Conservation (phyloP, 2,329 filamentous ascomycete species). For the Pseudocercospora eumusae region DNA sequence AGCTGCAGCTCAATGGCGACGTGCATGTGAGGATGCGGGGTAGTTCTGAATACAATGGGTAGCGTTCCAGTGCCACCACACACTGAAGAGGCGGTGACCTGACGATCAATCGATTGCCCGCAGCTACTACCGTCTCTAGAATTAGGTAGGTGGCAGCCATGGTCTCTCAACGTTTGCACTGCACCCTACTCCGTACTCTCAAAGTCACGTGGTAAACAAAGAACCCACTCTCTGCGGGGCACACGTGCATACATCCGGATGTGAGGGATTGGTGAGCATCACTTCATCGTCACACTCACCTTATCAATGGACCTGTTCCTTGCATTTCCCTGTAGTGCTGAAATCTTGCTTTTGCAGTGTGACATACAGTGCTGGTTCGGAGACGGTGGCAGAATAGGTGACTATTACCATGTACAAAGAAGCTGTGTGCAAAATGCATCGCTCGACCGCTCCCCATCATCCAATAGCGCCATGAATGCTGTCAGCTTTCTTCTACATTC, state of each 20-base stretch:
- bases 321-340: neutral
- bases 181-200: no score
- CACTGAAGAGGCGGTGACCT: conserved; percentile 7
- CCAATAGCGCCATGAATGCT: conserved; percentile 7
- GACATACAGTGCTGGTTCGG: neutral
- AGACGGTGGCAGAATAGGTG: neutral
- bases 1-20: neutral
- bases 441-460: neutral
- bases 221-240: conserved; percentile 5
- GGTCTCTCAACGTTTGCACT: neutral
- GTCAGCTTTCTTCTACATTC: conserved; percentile 1
- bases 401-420: neutral
- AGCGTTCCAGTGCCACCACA: neutral
- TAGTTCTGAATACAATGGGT: neutral
- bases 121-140: neutral
- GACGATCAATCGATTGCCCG: conserved; percentile 7
- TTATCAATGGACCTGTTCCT: neutral
- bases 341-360: conserved; percentile 4
- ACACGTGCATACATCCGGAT: neutral
- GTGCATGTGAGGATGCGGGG: neutral
- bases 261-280: conserved; percentile 13
- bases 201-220: no score
- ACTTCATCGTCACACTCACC: conserved; percentile 13
- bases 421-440: neutral
- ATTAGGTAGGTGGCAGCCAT: neutral